Evolutionary conservation across 2,329 filamentous ascomycete species (phyloP), one percentile per base, ranked within the genome.

Genomic region (Thielaviopsis ethacetica): DNA sequence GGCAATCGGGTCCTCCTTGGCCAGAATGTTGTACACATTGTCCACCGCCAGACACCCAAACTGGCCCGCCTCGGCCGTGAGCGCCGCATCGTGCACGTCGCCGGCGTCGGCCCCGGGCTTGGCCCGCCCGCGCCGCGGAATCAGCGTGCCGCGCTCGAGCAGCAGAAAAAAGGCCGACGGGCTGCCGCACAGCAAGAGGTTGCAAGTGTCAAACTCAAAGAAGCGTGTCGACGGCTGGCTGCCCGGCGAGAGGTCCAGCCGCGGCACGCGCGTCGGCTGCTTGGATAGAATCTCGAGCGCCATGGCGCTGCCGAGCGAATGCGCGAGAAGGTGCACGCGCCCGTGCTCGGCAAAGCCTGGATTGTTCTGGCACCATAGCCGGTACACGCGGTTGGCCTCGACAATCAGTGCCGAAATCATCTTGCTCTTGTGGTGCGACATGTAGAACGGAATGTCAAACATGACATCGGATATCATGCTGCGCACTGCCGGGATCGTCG

Each of bases 391-490:
- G 67, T 98, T 98, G 7, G 93, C 91, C 72, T 98, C 93, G 61
- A 79, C 80, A 49, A 95, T 84, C 54, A 96, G 83, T 1, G 93
- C 91, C 51, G 84, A 79, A 56, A 95, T 86, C 91, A 98, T 97
- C 70, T 90, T 95, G 3, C 85, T 81, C 66, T 97, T 95, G 71
- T 97, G 91, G 61, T 94, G 87, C 0, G 91, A 97, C 72, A 98
- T 84, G 72, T 97, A 98, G 68, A 95, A 97, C 0, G 93, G 93
- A 55, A 98, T 91, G 68, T 98, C 93, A 55, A 97, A 85, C 89
- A 98, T 96, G 65, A 98, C 89, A 69, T 98, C 93, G 50, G 88
- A 94, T 62, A 98, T 94, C 68, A 98, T 83, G 67, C 86, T 88
- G 53, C 93, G 84, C n/a, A 98, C 86, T 0, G 88, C 90, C 0